Evolutionary conservation across 2,329 filamentous ascomycete species (phyloP).

Genomic region (Arthrobotrys musiformis): DNA sequence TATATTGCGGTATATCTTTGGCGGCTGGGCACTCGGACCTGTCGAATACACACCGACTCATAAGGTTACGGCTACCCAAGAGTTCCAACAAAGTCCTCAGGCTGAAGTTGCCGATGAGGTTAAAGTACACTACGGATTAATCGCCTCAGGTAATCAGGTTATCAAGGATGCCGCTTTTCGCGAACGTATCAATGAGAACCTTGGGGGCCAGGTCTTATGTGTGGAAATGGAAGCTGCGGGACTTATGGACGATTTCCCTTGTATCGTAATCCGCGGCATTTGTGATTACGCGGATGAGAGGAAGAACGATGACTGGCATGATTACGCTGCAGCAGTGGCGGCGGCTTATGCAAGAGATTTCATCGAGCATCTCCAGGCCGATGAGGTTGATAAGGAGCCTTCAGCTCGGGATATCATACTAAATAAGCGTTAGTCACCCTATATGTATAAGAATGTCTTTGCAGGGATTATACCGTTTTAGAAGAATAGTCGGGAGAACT

Average conservation of each 20-base stretch:
- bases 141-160: conserved; percentile 12
- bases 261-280: conserved; percentile 7
- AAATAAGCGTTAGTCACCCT: too few species aligned
- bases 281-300: conserved; percentile 3
- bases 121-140: conserved; percentile 6
- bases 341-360: conserved; percentile 10
- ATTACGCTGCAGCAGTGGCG: conserved; percentile 4
- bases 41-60: too few species aligned
- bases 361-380: not conserved
- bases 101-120: conserved; percentile 10
- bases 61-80: too few species aligned
- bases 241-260: not conserved
- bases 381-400: not conserved
- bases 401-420: too few species aligned
- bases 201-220: not conserved
- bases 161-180: conserved; percentile 2
- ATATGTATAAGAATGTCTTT: too few species aligned
- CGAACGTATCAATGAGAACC: not conserved
- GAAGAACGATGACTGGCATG: conserved; percentile 9
- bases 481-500: too few species aligned
- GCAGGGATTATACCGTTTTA: too few species aligned
- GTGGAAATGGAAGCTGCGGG: conserved; percentile 16
- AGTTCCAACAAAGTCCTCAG: too few species aligned
- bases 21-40: too few species aligned
- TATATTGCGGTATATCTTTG: too few species aligned